These are phyloP conservation scores for Setaria italica DNA, from an alignment of 202 grass and related monocot species.

Conservation along the genomic window DNA sequence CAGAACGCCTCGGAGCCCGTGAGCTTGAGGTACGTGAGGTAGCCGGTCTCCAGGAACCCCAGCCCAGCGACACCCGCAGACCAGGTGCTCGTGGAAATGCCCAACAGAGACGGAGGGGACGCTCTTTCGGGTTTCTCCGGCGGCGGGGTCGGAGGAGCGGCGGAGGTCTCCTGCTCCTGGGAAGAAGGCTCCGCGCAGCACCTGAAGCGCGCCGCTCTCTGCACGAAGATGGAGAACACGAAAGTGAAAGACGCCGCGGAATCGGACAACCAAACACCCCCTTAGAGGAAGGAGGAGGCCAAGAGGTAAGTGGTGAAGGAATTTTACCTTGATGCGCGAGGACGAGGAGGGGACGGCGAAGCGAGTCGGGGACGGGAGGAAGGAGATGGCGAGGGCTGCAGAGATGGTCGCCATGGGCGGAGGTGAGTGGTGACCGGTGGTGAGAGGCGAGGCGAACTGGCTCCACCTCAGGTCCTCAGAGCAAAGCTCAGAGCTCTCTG, in stretches of 20 bases:
- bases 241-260: not conserved
- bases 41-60: constrained; percentile 83
- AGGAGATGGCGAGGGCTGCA: constrained; percentile 49
- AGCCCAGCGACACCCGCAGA: constrained; percentile 63
- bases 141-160: not conserved
- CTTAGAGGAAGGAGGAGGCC: not conserved
- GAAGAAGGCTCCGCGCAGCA: constrained; percentile 56
- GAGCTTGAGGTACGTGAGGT: constrained; percentile 91
- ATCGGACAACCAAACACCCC: not conserved
- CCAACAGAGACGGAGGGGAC: constrained; percentile 41
- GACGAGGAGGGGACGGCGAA: not conserved
- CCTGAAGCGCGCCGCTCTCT: constrained; percentile 48
- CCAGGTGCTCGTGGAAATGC: constrained; percentile 70
- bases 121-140: not conserved
- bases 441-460: constrained; percentile 27
- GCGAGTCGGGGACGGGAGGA: constrained; percentile 37
- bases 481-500: not conserved
- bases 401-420: constrained; percentile 68
- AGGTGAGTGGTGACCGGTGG: constrained; percentile 40
- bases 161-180: constrained; percentile 26
- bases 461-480: not conserved
- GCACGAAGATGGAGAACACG: not conserved
- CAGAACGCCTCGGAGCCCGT: constrained; percentile 82
- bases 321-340: constrained; percentile 40
- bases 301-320: not conserved